Evolutionary conservation across 2,329 filamentous ascomycete genomes (phyloP), one percentile per base, ranked within the genome.

Genomic region (Dactylellina sp.): DNA sequence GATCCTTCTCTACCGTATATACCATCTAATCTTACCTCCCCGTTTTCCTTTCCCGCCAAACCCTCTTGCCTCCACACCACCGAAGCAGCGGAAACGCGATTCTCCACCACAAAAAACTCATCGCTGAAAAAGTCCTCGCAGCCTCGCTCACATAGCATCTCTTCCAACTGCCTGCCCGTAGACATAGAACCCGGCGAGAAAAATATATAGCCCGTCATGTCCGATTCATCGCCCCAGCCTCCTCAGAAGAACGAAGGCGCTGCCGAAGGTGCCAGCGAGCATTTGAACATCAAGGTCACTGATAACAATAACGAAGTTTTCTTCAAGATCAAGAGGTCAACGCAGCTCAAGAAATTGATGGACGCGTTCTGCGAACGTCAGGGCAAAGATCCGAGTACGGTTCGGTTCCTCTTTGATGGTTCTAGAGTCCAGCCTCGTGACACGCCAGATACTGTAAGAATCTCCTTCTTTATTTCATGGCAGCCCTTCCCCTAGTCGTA

Each of bases 221-320:
- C 84, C 61, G 83, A 84, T 82, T 82, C 78, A 83, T 84, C 63
- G 79, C 80, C 60, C 81, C 81, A 44, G 81, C 65, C 66, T 22
- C 81, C 75, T 57, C 74, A 77, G 20, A 81, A 81, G 62, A 79
- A 77, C 56, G 80, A 83, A 60, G 81, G 81, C 24, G 81, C 83
- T 28, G 80, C 83, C 59, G 83, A 84, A 62, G 60, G 68, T 9
- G 59, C 44, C 7, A 84, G 84, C 28, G 94, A 98, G 83, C 95
- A 99, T 82, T 85, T 99, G 3, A 99, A 99, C 84, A 98, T 99
- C 84, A 99, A 99, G 82, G 95, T 99, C 12, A 98, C 95, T 0
- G 95, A 99, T 79, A 97, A 96, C 84, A 97, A 97, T 84, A 99
- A 99, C 81, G 95, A 99, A 81, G 94, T 99, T 79, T 99, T 98